A percentile compares a stretch with the other conserved stretches of the same genome.
Conservation (phyloP, 805 yeast species). For the Myxozyma mucilagina region DNA sequence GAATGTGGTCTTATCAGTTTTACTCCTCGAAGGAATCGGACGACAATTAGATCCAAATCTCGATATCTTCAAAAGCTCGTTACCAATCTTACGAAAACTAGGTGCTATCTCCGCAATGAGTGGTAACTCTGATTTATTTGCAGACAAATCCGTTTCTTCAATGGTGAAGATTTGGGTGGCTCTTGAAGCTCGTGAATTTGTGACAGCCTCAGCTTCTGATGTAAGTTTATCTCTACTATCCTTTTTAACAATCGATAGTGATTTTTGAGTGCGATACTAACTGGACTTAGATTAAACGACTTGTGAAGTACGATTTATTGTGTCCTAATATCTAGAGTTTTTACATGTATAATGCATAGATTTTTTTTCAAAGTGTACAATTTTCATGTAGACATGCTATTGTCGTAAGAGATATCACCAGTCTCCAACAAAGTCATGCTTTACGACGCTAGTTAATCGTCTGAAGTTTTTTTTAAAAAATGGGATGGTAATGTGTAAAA, state of each 20-base stretch:
- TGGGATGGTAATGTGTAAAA: too few relatives aligned
- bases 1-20: constrained; percentile 90
- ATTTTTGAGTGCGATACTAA: neutral
- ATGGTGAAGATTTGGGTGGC: constrained; percentile 93
- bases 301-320: constrained; percentile 64
- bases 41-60: constrained; percentile 89
- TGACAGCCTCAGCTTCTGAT: constrained; percentile 78
- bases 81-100: constrained; percentile 81
- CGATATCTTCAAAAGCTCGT: constrained; percentile 83
- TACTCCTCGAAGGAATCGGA: constrained; percentile 91
- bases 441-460: too few relatives aligned
- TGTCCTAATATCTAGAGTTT: constrained; percentile 52
- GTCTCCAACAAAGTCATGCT: too few relatives aligned
- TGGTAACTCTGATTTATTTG: constrained; percentile 42
- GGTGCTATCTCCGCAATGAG: constrained; percentile 54
- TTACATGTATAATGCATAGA: neutral
- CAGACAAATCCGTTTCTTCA: constrained; percentile 49
- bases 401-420: too few relatives aligned
- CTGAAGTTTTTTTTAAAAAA: too few relatives aligned
- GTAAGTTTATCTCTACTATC: constrained; percentile 44
- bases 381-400: neutral
- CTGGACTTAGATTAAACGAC: constrained; percentile 38
- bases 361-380: neutral
- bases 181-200: constrained; percentile 81
- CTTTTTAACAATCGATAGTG: neutral